A percentile compares a stretch with the other conserved stretches of the same genome.
Evolutionary conservation across 805 yeast genomes (phyloP).

Genomic region (Schwanniomyces vanrijiae): DNA sequence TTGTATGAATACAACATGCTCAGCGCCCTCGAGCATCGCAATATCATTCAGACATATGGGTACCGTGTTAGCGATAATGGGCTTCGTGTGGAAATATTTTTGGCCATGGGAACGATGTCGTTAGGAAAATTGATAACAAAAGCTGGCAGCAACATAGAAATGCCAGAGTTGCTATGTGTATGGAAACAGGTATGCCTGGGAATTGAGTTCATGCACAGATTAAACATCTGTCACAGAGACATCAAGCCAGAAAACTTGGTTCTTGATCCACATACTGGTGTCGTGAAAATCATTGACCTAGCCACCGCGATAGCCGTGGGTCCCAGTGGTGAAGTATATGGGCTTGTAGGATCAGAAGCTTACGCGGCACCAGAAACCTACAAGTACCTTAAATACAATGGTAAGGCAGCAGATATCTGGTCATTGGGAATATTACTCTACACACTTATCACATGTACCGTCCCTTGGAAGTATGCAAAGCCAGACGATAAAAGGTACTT

Average conservation of each 20-base stretch:
- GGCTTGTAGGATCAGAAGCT: conserved; percentile 48
- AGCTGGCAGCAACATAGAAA: neutral
- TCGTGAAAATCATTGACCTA: conserved; percentile 47
- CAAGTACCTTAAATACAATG: conserved; percentile 35
- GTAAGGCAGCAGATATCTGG: conserved; percentile 48
- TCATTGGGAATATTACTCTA: conserved; percentile 46
- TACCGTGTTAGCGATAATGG: conserved; percentile 23
- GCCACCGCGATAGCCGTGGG: conserved; percentile 25
- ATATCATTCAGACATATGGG: conserved; percentile 35
- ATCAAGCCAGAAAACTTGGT: conserved; percentile 49
- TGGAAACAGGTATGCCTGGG: conserved; percentile 45
- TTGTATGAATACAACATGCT: conserved; percentile 37
- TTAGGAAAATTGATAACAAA: conserved; percentile 11
- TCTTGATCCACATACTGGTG: conserved; percentile 20
- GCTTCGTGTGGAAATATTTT: conserved; percentile 24
- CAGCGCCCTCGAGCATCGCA: conserved; percentile 23
- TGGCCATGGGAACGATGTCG: conserved; percentile 32
- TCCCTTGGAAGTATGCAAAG: conserved; percentile 51
- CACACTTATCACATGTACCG: conserved; percentile 25
- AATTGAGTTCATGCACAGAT: conserved; percentile 36
- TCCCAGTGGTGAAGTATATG: conserved; percentile 23
- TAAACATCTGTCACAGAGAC: conserved; percentile 48
- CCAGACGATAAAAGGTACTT: conserved; percentile 25
- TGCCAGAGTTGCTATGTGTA: conserved; percentile 22
- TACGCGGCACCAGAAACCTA: conserved; percentile 52